Evolutionary conservation across 2,329 filamentous ascomycete species (phyloP).

Genomic region (Trichoderma cornu-damae): DNA sequence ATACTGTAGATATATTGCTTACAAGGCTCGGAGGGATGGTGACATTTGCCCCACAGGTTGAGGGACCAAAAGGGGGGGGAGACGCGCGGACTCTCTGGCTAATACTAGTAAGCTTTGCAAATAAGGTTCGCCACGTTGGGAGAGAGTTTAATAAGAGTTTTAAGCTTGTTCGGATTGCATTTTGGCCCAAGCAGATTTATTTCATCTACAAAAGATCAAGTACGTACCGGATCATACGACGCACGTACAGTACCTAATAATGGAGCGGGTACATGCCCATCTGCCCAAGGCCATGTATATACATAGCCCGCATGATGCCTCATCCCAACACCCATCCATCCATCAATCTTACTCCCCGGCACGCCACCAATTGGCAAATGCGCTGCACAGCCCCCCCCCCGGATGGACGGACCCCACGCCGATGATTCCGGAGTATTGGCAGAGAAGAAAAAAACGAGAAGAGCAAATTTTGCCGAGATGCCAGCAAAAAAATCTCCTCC

Average conservation of each 20-base stretch:
- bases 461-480: not conserved
- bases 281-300: too few species aligned
- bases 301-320: too few species aligned
- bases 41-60: not conserved
- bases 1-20: too few species aligned
- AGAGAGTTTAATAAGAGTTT: too few species aligned
- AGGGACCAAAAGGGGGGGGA: not conserved
- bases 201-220: too few species aligned
- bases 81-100: conserved; percentile 2
- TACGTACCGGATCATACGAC: too few species aligned
- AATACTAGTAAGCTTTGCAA: not conserved
- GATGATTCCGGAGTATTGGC: not conserved
- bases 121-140: not conserved
- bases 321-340: too few species aligned
- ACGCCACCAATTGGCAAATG: not conserved
- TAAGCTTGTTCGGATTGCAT: not conserved
- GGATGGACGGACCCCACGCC: not conserved
- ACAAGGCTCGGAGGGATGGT: too few species aligned
- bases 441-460: not conserved
- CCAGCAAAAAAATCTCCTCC: not conserved
- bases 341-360: too few species aligned
- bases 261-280: too few species aligned
- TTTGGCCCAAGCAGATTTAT: not conserved
- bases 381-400: conserved; percentile 9
- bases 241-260: too few species aligned